Evolutionary conservation across 176 grass and related monocot species (phyloP).

Genomic region (Elymus sibiricus): DNA sequence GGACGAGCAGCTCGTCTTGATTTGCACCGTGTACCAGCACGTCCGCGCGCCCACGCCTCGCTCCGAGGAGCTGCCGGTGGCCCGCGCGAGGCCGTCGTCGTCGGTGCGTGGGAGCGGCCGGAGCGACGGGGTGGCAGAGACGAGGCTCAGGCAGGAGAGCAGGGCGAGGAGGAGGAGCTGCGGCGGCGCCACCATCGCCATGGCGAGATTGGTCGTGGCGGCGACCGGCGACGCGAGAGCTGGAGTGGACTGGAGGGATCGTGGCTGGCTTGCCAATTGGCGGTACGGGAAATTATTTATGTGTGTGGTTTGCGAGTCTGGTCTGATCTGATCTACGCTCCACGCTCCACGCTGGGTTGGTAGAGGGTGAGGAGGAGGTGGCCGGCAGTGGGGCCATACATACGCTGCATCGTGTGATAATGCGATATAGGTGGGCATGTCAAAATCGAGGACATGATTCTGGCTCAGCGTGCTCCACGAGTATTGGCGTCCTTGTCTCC

Average conservation of each 20-base stretch:
- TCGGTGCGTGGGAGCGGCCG: background rate
- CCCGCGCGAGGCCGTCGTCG: background rate
- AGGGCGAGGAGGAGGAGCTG: slow-evolving; percentile 3
- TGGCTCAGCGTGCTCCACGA: slow-evolving; percentile 30
- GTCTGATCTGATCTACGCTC: background rate
- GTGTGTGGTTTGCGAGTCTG: background rate
- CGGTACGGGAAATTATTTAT: background rate
- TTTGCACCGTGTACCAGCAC: slow-evolving; percentile 72
- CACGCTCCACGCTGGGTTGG: background rate
- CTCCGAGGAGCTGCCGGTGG: background rate
- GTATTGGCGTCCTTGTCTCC: background rate
- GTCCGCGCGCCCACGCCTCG: background rate
- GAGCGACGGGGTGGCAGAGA: background rate
- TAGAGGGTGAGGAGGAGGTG: background rate
- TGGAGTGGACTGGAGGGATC: background rate
- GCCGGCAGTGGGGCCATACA: background rate
- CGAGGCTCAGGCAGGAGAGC: background rate
- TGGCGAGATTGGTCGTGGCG: background rate
- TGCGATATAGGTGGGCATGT: background rate
- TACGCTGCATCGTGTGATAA: background rate
- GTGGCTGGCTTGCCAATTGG: background rate
- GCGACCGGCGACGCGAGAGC: background rate
- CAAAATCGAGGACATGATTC: background rate
- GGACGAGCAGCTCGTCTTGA: slow-evolving; percentile 88
- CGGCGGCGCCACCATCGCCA: background rate